Evolutionary conservation across 768 basidiomycete species (phyloP), one percentile per base, ranked within the genome.

Genomic region (Calvatia gigantea): DNA sequence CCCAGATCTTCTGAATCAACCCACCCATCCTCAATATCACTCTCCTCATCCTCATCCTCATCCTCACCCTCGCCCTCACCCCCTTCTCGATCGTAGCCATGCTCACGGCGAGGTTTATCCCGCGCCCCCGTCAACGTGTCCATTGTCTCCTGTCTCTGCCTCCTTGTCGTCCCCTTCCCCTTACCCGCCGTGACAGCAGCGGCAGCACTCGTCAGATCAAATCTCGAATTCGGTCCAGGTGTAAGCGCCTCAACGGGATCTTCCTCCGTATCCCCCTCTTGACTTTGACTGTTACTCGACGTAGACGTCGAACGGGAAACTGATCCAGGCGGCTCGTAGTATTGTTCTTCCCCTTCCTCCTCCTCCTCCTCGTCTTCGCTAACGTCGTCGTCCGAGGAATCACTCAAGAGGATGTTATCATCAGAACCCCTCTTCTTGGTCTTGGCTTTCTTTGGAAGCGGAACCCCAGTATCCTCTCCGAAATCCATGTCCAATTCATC

Each of bases 201-300:
- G 50, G 32, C 33, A 57, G 50, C 39, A 65, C 69, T 8, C 51
- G 57, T 54, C 33, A 61, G 39, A 27, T 57, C 55, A 21, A 78
- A 80, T 44, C 68, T 67, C 2, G 73, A 65, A 39, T 71, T 74
- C 4, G 84, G 82, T 6, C 85, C 81, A 27, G 87, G 87, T 0
- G 88, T 88, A 37, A 89, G 75, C 4, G 87, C 87, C 14, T 82
- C 86, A 2, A 86, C 77, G 0, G 82, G 79, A 49, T 89, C 87
- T 38, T 89, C 87, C 62, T 89, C 87, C 23, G 85, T 87, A 47
- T 87, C 85, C 1, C 86, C 85, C 23, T 79, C 79, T 44, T 76
- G 69, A 64, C 39, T 64, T 65, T 62, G 67, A 47, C 67, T 70
- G 0, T 64, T 63, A 61, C 75, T 76, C 5, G 66, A 73, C 6